phyloP scores from a whole-genome alignment of 2,329 filamentous ascomycete genomes.

The Huntiella abstrusa region DNA sequence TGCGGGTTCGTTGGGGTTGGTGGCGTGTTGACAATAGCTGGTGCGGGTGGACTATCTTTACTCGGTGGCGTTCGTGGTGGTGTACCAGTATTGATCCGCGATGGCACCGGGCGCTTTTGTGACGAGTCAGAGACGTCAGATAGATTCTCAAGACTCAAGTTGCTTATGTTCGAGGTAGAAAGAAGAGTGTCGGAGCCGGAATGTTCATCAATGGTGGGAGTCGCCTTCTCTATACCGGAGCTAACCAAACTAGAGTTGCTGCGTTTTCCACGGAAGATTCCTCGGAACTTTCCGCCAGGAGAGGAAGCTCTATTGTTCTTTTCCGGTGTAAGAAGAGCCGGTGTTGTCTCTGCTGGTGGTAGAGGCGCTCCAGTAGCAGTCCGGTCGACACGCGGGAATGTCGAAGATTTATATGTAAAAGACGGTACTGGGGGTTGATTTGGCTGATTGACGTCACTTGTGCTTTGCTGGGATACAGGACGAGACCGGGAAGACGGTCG shows the following conservation, averaged over 20 bases:
- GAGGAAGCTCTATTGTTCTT: constrained; percentile 40
- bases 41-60: constrained; percentile 22
- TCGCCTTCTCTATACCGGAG: background rate
- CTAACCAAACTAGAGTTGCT: constrained; percentile 18
- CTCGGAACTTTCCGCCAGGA: constrained; percentile 50
- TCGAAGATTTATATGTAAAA: constrained; percentile 6
- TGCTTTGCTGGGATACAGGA: constrained; percentile 4
- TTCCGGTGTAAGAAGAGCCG: constrained; percentile 22
- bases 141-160: too few relatives aligned
- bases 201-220: too few relatives aligned
- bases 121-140: background rate
- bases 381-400: constrained; percentile 5
- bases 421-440: constrained; percentile 1
- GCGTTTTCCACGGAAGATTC: constrained; percentile 47
- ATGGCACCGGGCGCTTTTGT: constrained; percentile 2
- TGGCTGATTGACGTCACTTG: background rate
- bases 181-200: background rate
- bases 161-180: background rate
- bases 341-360: background rate
- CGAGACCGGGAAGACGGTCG: constrained; percentile 2
- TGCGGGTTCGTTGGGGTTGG: constrained; percentile 39
- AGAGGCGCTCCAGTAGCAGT: constrained; percentile 1
- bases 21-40: constrained; percentile 45
- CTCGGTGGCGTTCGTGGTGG: constrained; percentile 29
- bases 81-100: constrained; percentile 9